Base-by-base conservation (phyloP, 2,329 filamentous ascomycete species). In the Microdochium bolleyi region DNA sequence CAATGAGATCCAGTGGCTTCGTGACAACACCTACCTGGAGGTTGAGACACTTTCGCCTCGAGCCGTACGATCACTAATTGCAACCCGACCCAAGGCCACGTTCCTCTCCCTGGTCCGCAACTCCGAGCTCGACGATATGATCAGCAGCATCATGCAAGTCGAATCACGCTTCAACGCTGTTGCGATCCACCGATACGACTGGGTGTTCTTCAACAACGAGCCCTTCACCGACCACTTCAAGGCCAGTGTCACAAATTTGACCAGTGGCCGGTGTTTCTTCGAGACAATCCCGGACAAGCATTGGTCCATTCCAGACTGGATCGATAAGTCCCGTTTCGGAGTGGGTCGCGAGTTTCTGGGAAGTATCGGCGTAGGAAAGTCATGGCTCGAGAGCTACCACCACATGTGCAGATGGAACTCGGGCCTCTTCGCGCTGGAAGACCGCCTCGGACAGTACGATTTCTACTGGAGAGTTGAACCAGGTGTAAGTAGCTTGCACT, bases 121-220 rank as follows among this genome's bases (percentile, higher is more conserved):
- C 58, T 78, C 82, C 57, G 87, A 92, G 65, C 68, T 89, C 13
- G 68, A 79, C 7, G 82, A 83, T 8, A 79, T 91, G 65, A 70
- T 89, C 13, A 76, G 79, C 59, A 86, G 84, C 32, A 89, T 95
- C 75, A 70, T 70, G 27, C 87, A 95, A 62, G 70, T 91, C 49
- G 87, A 91, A 66, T 73, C 79, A 53, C 87, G 84, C 10, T 95
- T 89, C 85, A 95, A 95, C 64, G 72, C 74, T 63, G 89, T 89
- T 58, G 87, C 51, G n/a, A 64, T 57, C 8, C 64, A 90, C 73
- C 87, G 87, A 62, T 95, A 95, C 64, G 87, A 90, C 48, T 95
- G 89, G 87, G 85, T 88, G 44, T 92, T 95, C 72, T 89, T 94
- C 77, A 94, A 92, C 68, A 84, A 90, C 61, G 80, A 85, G 51